Evolutionary conservation across 2,329 filamentous ascomycete genomes (phyloP).

Genomic region (Pseudogymnoascus destructans): DNA sequence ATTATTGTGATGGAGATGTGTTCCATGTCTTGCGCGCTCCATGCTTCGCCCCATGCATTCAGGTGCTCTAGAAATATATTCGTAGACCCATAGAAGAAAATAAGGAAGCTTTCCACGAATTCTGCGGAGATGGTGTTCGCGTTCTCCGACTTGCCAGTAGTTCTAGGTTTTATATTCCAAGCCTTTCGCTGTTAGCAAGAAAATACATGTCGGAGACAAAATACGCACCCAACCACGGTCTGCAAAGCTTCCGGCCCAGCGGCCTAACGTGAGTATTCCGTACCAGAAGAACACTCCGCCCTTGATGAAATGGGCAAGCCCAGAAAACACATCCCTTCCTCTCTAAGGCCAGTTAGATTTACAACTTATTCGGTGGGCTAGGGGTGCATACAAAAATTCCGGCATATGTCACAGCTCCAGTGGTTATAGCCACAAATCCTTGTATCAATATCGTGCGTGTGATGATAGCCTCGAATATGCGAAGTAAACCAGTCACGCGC

Average conservation of each 20-base stretch:
- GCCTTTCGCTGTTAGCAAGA: conserved; percentile 35
- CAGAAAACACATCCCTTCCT: conserved; percentile 58
- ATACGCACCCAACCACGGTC: conserved; percentile 64
- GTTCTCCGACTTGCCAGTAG: conserved; percentile 41
- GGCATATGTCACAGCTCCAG: conserved; percentile 63
- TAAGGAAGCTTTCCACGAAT: conserved; percentile 79
- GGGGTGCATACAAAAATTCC: conserved; percentile 64
- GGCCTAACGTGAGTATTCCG: conserved; percentile 68
- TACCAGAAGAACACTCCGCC: conserved; percentile 89
- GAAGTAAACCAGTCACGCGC: conserved; percentile 34
- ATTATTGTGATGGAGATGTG: conserved; percentile 86
- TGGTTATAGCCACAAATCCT: conserved; percentile 59
- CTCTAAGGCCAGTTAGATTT: conserved; percentile 35
- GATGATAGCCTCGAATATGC: conserved; percentile 51
- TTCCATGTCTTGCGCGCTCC: conserved; percentile 72
- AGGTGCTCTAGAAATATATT: conserved; percentile 93
- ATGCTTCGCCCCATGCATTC: conserved; percentile 54
- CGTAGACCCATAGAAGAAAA: conserved; percentile 76
- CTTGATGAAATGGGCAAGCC: conserved; percentile 83
- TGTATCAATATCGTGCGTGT: conserved; percentile 68
- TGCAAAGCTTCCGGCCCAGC: conserved; percentile 78
- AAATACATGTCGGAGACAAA: conserved; percentile 33
- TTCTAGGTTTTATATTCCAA: conserved; percentile 68
- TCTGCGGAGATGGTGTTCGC: conserved; percentile 59
- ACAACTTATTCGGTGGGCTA: not conserved